phyloP scores from a whole-genome alignment of 495 filamentous ascomycete species.

The Penicillium silybi region DNA sequence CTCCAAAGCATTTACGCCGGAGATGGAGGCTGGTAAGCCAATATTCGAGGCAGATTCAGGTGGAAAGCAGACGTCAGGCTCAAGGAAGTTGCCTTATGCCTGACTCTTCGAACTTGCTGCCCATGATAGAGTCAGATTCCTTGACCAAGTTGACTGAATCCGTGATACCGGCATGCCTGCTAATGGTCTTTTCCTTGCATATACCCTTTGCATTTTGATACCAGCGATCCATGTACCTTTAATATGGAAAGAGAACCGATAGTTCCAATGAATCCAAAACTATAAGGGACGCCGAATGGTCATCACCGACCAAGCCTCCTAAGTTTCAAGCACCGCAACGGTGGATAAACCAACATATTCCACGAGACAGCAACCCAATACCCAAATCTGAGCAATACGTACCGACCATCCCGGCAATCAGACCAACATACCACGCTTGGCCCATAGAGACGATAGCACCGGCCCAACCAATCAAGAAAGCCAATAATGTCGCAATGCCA shows the following conservation, averaged over 20 bases:
- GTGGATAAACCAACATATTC: constrained; percentile 43
- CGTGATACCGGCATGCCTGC: no score
- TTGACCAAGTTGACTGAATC: no score
- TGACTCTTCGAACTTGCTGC: no score
- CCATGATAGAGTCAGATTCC: no score
- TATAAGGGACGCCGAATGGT: background rate
- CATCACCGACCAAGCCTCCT: constrained; percentile 8
- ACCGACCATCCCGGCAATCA: constrained; percentile 46
- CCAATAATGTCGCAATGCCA: constrained; percentile 52
- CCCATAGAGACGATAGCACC: constrained; percentile 61
- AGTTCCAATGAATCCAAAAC: background rate
- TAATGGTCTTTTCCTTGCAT: no score
- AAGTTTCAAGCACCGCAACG: constrained; percentile 45
- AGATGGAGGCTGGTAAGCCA: no score
- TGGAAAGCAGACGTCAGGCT: no score
- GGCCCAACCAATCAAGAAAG: constrained; percentile 60
- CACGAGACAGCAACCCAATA: constrained; percentile 46
- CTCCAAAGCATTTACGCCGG: no score
- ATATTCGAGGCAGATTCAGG: constrained; percentile 31
- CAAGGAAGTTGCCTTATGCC: no score
- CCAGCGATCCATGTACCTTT: background rate
- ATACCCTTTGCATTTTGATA: background rate
- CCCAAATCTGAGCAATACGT: constrained; percentile 27
- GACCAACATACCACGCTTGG: constrained; percentile 57
- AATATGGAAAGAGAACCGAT: background rate